phyloP scores from a whole-genome alignment of 192 early-diverging fungal genomes.

The Rhizoclosmatium globosum region DNA sequence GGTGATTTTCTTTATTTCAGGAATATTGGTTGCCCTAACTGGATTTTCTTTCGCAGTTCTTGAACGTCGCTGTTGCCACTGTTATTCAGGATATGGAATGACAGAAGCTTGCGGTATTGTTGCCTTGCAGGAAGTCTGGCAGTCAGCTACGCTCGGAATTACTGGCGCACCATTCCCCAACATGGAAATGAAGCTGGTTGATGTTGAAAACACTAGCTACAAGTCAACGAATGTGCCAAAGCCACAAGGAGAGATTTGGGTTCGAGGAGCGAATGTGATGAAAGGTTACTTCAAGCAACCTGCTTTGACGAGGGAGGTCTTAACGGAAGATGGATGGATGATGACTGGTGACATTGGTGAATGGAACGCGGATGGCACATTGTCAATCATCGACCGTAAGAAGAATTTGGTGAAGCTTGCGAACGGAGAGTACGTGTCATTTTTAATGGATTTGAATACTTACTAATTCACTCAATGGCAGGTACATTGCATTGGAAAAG shows the following conservation, averaged over 20 bases:
- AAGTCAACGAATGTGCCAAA: conserved; percentile 41
- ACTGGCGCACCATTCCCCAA: conserved; percentile 83
- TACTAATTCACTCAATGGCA: conserved; percentile 51
- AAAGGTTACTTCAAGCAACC: conserved; percentile 82
- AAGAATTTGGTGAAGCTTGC: conserved; percentile 95
- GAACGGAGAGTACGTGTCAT: conserved; percentile 72
- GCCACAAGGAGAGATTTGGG: conserved; percentile 84
- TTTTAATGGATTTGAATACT: neutral
- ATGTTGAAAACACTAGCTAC: conserved; percentile 56
- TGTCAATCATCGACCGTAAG: conserved; percentile 89
- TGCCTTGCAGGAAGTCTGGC: conserved; percentile 44
- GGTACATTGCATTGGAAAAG: conserved; percentile 91
- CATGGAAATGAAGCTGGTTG: conserved; percentile 83
- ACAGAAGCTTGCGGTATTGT: conserved; percentile 78
- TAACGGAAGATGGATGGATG: conserved; percentile 86
- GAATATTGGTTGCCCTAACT: conserved; percentile 82
- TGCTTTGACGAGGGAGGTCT: conserved; percentile 68
- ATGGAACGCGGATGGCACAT: conserved; percentile 78
- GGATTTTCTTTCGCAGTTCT: conserved; percentile 58
- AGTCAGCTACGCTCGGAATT: conserved; percentile 18
- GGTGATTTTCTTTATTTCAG: conserved; percentile 70
- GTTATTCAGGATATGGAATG: conserved; percentile 89
- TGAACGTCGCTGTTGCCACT: conserved; percentile 78
- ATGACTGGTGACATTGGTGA: conserved; percentile 93
- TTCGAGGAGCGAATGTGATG: conserved; percentile 83